phyloP scores from a whole-genome alignment of 306 rosid genomes.

The Medicago arabica region DNA sequence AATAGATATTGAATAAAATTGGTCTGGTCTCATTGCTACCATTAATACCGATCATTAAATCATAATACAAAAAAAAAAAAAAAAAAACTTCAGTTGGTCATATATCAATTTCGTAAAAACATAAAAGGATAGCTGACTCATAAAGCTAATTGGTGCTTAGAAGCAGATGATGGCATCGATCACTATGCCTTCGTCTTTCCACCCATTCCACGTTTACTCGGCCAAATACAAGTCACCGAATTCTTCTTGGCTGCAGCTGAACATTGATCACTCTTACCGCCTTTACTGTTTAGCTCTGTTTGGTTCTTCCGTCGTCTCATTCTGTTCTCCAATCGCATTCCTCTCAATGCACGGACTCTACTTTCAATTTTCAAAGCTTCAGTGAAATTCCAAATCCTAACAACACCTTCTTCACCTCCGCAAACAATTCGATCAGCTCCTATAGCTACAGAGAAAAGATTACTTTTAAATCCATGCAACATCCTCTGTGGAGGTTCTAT shows the following conservation, averaged over 20 bases:
- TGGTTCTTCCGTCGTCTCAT: conserved; percentile 83
- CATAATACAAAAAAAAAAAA: neutral
- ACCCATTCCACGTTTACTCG: conserved; percentile 63
- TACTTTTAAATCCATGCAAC: conserved; percentile 77
- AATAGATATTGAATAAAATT: conserved; percentile 2
- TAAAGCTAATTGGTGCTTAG: neutral
- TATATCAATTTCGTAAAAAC: conserved; percentile 31
- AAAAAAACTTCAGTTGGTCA: conserved; percentile 27
- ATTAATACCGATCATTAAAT: conserved; percentile 11
- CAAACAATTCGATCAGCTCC: conserved; percentile 94
- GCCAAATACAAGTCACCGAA: conserved; percentile 67
- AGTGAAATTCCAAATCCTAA: conserved; percentile 92
- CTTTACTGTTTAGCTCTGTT: conserved; percentile 59
- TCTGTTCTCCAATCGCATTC: conserved; percentile 74
- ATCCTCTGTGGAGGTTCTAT: conserved; percentile 95
- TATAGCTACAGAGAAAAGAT: conserved; percentile 76
- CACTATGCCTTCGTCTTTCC: conserved; percentile 80
- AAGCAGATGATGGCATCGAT: conserved; percentile 25
- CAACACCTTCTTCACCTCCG: conserved; percentile 94
- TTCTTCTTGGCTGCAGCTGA: conserved; percentile 85
- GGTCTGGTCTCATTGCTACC: conserved; percentile 20
- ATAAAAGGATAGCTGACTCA: neutral
- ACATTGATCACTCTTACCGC: conserved; percentile 71
- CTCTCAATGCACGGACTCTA: conserved; percentile 68
- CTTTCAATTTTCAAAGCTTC: conserved; percentile 82